Conservation (phyloP, 106 monocot genomes). For the Acorus calamus region DNA sequence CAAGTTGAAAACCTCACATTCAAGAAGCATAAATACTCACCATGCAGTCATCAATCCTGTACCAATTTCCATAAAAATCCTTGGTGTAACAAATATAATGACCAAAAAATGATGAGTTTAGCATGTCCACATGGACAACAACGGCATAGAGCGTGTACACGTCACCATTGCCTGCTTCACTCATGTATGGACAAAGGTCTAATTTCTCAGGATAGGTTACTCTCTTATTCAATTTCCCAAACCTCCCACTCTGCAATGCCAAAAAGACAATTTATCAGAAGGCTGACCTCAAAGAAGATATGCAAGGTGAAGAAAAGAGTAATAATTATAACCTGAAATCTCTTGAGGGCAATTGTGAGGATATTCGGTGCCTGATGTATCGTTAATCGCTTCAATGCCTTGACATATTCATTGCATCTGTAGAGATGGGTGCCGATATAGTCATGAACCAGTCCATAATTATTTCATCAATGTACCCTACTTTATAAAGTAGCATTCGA, state of each 20-base stretch:
- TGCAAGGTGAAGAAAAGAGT: not conserved
- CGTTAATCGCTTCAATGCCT: slow-evolving; percentile 77
- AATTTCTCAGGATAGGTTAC: slow-evolving; percentile 72
- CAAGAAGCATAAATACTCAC: slow-evolving; percentile 19
- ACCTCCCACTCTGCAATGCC: slow-evolving; percentile 64
- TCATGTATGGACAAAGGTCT: slow-evolving; percentile 77
- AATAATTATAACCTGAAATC: slow-evolving; percentile 65
- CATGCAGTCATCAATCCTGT: slow-evolving; percentile 82
- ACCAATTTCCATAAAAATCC: slow-evolving; percentile 63
- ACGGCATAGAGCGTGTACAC: slow-evolving; percentile 80
- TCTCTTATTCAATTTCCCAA: slow-evolving; percentile 90
- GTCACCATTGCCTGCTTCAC: slow-evolving; percentile 41
- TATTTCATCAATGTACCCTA: no score
- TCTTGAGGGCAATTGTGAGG: slow-evolving; percentile 78
- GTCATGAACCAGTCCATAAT: no score
- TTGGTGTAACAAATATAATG: slow-evolving; percentile 93
- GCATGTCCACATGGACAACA: slow-evolving; percentile 90
- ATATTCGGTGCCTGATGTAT: slow-evolving; percentile 94
- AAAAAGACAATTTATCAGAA: not conserved
- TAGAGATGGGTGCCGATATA: not conserved
- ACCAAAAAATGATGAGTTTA: slow-evolving; percentile 95
- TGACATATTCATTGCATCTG: slow-evolving; percentile 90
- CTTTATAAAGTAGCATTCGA: no score
- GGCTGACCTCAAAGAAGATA: not conserved
- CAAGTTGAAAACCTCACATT: not conserved